Percentiles rank a stretch among this genome's conserved stretches.
phyloP scores from a whole-genome alignment of 2,329 filamentous ascomycete genomes.

The Ceratocystiopsis minuta region DNA sequence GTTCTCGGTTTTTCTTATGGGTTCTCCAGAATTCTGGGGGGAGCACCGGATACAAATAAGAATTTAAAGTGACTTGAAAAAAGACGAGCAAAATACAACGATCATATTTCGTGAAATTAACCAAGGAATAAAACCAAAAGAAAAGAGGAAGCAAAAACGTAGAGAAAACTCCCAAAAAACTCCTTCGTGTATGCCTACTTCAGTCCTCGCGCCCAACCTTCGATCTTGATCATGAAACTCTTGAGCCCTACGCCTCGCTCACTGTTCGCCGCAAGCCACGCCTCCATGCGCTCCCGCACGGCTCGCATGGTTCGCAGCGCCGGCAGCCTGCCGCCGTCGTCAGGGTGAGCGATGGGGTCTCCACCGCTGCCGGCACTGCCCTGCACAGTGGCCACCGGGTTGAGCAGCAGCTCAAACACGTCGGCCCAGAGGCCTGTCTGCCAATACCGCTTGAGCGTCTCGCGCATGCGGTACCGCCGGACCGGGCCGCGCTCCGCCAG shows the following conservation, averaged over 20 bases:
- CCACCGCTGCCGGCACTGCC: not conserved
- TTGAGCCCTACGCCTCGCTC: constrained; percentile 66
- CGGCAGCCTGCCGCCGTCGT: constrained; percentile 51
- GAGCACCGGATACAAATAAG: too few species aligned
- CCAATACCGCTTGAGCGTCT: constrained; percentile 88
- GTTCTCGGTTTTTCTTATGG: too few species aligned
- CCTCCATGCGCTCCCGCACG: constrained; percentile 65
- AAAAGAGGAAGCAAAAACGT: constrained; percentile 1
- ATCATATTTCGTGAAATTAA: too few species aligned
- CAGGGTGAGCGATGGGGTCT: constrained; percentile 11
- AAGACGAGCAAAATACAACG: too few species aligned
- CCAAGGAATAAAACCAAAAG: constrained; percentile 3
- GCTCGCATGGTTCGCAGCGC: constrained; percentile 50
- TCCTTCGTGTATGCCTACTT: constrained; percentile 9
- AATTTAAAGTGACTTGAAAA: too few species aligned
- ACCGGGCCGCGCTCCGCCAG: constrained; percentile 25
- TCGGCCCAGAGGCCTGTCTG: constrained; percentile 79
- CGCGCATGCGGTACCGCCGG: constrained; percentile 62
- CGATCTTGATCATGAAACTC: constrained; percentile 46
- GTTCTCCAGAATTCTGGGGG: too few species aligned
- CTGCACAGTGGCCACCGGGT: constrained; percentile 49
- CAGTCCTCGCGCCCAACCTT: constrained; percentile 26
- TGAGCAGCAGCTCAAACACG: constrained; percentile 71
- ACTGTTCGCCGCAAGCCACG: constrained; percentile 61
- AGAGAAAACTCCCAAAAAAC: constrained; percentile 2